Evolutionary conservation across 345 rosid species (phyloP), one percentile per base, ranked within the genome.

Genomic region (Ailanthus altissimus): DNA sequence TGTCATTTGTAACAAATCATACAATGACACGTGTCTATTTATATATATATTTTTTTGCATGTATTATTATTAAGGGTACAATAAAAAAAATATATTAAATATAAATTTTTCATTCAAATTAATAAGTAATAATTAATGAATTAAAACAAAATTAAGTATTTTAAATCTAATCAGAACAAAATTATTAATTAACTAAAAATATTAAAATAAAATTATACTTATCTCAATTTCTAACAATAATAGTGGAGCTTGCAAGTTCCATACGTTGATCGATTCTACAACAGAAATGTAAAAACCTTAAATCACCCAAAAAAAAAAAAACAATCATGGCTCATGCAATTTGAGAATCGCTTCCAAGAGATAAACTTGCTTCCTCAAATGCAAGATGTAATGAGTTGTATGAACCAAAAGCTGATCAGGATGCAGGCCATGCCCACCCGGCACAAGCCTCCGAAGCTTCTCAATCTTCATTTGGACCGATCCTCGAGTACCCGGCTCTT

Each of bases 321-420:
- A 64, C 6, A 13, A 5, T 26, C 54, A 23, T 20, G 72, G 46
- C n/a, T 26, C 14, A 32, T 43, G 72, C 40, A 64, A 11, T 28
- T 51, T 42, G 71, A 72, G 58, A 63, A 78, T 9, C 45, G 76
- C 67, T 71, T 70, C 61, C 46, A 77, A 23, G 28, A 77, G 67
- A 32, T 6, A 50, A 71, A 77, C 61, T 71, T 70, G 66, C 71
- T 40, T 38, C 40, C 71, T 53, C 66, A 28, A 53, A n/a, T 23
- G 53, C 38, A 42, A 50, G 75, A 70, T 61, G 70, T 59, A 60
- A 46, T 49, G 49, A 21, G 70, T 36, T 9, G 70, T 38, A 50
- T 28, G 70, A 50, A 70, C 16, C 49, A 61, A 28, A 38, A 50
- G 80, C 59, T 54, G 18, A 14, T 6, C 8, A 32, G 40, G 47